Conservation (phyloP, 179 eudicot species). For the Silene coronaria region DNA sequence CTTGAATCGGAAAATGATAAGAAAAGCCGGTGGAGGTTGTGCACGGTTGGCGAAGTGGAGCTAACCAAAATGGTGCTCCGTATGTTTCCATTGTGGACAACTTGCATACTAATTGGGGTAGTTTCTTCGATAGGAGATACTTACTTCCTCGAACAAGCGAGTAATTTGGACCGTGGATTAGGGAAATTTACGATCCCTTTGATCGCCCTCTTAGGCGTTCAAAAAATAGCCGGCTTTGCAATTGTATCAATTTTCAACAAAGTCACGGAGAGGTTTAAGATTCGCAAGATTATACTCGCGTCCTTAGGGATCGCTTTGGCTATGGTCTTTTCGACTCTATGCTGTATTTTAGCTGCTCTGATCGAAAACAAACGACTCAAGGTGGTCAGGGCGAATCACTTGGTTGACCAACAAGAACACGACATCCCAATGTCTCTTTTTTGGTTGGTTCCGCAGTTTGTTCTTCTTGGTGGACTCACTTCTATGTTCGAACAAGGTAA, state of each 20-base stretch:
- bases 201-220: neutral
- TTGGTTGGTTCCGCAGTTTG: neutral
- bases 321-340: neutral
- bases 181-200: neutral
- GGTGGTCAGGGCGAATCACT: neutral
- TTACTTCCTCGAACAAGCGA: slow-evolving; percentile 11
- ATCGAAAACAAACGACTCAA: neutral
- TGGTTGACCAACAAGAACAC: neutral
- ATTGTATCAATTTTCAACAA: neutral
- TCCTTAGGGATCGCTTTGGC: neutral
- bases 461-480: neutral
- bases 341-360: neutral
- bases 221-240: neutral
- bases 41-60: neutral
- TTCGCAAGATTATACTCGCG: neutral
- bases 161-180: neutral
- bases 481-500: slow-evolving; percentile 2
- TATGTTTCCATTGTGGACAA: neutral
- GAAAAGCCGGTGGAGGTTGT: neutral
- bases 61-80: neutral
- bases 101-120: slow-evolving; percentile 1
- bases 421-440: neutral
- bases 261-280: neutral
- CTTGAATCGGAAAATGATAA: neutral
- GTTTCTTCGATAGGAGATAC: slow-evolving; percentile 14